Conservation (phyloP, 129 eudicot species). For the Flaveria bidentis region DNA sequence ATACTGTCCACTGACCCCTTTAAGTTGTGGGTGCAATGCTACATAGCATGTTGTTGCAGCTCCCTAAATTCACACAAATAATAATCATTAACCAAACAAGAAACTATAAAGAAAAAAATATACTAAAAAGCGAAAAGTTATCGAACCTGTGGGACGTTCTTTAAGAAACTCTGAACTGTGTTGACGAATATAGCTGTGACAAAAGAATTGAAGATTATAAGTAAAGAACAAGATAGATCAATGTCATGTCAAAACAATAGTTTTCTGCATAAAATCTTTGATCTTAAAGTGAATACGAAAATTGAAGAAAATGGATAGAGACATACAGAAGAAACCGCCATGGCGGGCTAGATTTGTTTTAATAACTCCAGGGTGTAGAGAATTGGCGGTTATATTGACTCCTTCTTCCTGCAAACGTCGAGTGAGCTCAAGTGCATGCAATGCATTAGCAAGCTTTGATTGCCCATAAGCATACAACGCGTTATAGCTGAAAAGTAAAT, state of each 20-base stretch:
- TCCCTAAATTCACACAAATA: constrained; percentile 45
- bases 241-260: not conserved
- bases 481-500: constrained; percentile 52
- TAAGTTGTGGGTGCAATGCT: constrained; percentile 68
- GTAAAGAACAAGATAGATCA: not conserved
- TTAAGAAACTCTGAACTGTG: constrained; percentile 47
- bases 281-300: not conserved
- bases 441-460: constrained; percentile 77
- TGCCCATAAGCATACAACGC: constrained; percentile 69
- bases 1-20: constrained; percentile 74
- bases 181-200: constrained; percentile 29
- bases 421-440: constrained; percentile 76
- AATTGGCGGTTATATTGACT: constrained; percentile 58
- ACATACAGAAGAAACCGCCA: constrained; percentile 33
- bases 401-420: constrained; percentile 63
- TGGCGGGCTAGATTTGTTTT: constrained; percentile 51
- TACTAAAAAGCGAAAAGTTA: not conserved
- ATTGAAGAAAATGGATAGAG: constrained; percentile 16
- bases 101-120: not conserved
- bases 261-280: constrained; percentile 5
- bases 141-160: constrained; percentile 63
- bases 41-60: constrained; percentile 83
- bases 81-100: constrained; percentile 6
- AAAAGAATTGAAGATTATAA: constrained; percentile 17
- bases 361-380: constrained; percentile 67